Conservation (phyloP, 129 eudicot species). For the Centaurea solstitialis region DNA sequence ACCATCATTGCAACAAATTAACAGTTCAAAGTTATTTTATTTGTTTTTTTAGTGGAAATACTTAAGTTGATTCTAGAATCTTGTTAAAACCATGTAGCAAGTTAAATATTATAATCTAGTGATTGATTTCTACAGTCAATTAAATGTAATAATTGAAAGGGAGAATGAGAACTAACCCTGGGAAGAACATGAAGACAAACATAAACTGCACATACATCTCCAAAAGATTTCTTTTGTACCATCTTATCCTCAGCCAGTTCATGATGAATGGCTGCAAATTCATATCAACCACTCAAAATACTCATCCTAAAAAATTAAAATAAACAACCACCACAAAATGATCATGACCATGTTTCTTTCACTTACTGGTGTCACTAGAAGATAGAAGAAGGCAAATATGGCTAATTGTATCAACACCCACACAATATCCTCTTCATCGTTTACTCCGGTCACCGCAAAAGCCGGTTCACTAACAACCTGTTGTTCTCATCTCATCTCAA, state of each 20-base stretch:
- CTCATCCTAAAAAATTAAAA: conserved; percentile 4
- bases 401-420: conserved; percentile 60
- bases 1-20: neutral
- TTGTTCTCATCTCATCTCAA: neutral
- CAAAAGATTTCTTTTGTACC: conserved; percentile 80
- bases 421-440: conserved; percentile 59
- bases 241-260: conserved; percentile 89
- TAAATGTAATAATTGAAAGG: neutral
- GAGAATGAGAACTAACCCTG: conserved; percentile 62
- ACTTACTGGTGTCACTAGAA: conserved; percentile 79
- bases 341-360: neutral
- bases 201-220: conserved; percentile 93
- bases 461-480: conserved; percentile 73
- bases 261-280: conserved; percentile 79
- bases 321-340: neutral
- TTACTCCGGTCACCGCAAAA: conserved; percentile 75
- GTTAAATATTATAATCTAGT: neutral
- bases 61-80: neutral
- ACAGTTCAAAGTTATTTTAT: neutral
- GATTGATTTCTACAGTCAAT: neutral
- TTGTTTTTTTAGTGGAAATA: no score
- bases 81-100: neutral
- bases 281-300: conserved; percentile 20
- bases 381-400: conserved; percentile 70
- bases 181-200: conserved; percentile 92